A percentile compares a stretch with the other conserved stretches of the same genome.
These are phyloP conservation scores for Phanerodontia chrysosporium DNA, from an alignment of 768 basidiomycete species.

Conservation along the genomic window DNA sequence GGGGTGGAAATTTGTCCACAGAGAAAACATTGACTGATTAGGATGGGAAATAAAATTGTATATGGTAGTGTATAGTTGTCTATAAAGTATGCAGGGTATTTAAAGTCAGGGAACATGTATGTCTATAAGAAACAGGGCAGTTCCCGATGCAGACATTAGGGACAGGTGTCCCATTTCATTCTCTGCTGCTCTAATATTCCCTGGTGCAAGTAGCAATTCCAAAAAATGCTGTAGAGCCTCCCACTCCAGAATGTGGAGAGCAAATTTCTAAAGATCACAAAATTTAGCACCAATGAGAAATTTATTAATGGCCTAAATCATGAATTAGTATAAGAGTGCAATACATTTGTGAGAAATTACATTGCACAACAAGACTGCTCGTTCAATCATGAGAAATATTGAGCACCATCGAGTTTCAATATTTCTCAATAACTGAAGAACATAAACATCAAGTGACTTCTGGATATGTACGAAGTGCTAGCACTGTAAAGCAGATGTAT, in stretches of 20 bases:
- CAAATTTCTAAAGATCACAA: slow-evolving; percentile 10
- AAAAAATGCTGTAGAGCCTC: slow-evolving; percentile 12
- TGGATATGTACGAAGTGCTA: not conserved
- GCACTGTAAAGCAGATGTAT: not conserved
- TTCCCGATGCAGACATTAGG: too few species aligned
- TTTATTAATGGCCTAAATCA: slow-evolving; percentile 1
- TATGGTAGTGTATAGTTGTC: too few species aligned
- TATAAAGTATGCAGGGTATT: too few species aligned
- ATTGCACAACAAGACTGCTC: slow-evolving; percentile 21
- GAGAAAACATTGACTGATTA: too few species aligned
- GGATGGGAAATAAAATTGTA: too few species aligned
- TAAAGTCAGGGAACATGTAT: too few species aligned
- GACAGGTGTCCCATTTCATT: too few species aligned
- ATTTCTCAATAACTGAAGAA: slow-evolving; percentile 20
- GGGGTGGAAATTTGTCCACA: too few species aligned
- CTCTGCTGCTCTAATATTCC: too few species aligned
- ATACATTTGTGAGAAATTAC: slow-evolving; percentile 5
- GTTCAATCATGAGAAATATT: slow-evolving; percentile 29
- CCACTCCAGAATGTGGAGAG: slow-evolving; percentile 12
- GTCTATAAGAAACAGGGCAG: too few species aligned
- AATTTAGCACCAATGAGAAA: not conserved
- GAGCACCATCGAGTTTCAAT: slow-evolving; percentile 31
- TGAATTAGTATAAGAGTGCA: not conserved
- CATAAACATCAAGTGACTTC: not conserved
- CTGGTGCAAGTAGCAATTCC: too few species aligned